These are phyloP conservation scores for Trichosporon asahii DNA, from an alignment of 1,284 basidiomycete species.

Conservation along the genomic window DNA sequence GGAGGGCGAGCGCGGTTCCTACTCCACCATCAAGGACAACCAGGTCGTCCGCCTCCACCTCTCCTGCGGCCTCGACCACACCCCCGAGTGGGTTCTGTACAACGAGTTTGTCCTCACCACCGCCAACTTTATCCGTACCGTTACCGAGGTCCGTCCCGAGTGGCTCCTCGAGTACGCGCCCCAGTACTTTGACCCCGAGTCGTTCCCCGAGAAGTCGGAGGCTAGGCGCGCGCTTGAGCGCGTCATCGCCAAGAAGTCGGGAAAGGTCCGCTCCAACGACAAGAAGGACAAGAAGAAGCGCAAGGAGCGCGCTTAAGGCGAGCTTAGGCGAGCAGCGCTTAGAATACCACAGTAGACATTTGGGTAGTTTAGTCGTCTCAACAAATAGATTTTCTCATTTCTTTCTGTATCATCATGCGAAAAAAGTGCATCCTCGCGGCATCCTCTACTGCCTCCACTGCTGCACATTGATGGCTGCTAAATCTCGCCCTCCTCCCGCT, in stretches of 20 bases:
- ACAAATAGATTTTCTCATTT: conserved; percentile 1
- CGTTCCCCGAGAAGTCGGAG: conserved; percentile 47
- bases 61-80: conserved; percentile 84
- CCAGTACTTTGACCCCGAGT: conserved; percentile 60
- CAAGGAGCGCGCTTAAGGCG: conserved; percentile 29
- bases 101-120: conserved; percentile 98
- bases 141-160: conserved; percentile 82
- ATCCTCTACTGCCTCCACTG: conserved; percentile 4
- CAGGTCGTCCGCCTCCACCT: conserved; percentile 90
- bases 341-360: not conserved
- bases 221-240: conserved; percentile 43
- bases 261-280: conserved; percentile 24
- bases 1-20: conserved; percentile 83
- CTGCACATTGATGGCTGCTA: not conserved
- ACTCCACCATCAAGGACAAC: conserved; percentile 90
- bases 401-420: conserved; percentile 8
- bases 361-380: not conserved
- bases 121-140: conserved; percentile 79
- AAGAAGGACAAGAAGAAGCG: conserved; percentile 35
- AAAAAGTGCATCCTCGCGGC: conserved; percentile 1
- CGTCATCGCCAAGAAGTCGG: conserved; percentile 32
- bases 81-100: conserved; percentile 95
- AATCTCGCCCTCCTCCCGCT: conserved; percentile 22
- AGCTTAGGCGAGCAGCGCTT: not conserved
- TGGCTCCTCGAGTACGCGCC: conserved; percentile 85